Evolutionary conservation across 2,329 filamentous ascomycete genomes (phyloP).

Genomic region (Claviceps sp.): DNA sequence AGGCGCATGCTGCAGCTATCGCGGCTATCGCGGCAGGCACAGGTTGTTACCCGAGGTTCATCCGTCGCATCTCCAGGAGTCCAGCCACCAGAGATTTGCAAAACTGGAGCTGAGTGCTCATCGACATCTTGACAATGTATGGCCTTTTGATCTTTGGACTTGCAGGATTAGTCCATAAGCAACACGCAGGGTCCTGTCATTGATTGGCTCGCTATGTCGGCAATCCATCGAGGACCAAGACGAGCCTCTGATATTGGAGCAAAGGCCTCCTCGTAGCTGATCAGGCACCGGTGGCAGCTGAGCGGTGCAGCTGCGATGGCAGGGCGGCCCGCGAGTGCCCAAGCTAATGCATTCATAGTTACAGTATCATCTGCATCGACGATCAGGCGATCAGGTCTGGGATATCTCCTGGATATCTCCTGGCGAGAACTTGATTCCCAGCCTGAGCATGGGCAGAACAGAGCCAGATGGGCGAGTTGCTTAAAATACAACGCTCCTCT

Average conservation of each 20-base stretch:
- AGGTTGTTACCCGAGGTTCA: background rate
- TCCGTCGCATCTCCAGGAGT: background rate
- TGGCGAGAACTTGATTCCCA: too few species aligned
- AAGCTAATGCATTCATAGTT: background rate
- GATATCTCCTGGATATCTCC: too few species aligned
- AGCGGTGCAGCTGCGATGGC: slow-evolving; percentile 3
- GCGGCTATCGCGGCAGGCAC: background rate
- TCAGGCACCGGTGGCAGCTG: background rate
- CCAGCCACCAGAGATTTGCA: background rate
- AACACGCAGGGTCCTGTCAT: too few species aligned
- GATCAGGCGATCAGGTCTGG: too few species aligned
- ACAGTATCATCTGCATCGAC: too few species aligned
- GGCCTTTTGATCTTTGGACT: too few species aligned
- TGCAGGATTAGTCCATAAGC: too few species aligned
- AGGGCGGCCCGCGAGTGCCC: background rate
- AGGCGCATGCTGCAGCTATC: background rate
- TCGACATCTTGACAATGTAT: background rate
- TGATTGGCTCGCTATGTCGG: too few species aligned
- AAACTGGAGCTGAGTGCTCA: background rate
- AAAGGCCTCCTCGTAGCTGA: background rate
- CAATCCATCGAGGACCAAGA: too few species aligned
- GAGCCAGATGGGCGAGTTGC: too few species aligned
- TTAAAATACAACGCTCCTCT: too few species aligned
- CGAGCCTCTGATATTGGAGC: background rate
- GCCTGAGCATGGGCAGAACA: too few species aligned